Percentiles rank a stretch among this genome's conserved stretches.
These are phyloP conservation scores for Alnus rubra DNA, from an alignment of 306 rosid species.

Conservation along the genomic window DNA sequence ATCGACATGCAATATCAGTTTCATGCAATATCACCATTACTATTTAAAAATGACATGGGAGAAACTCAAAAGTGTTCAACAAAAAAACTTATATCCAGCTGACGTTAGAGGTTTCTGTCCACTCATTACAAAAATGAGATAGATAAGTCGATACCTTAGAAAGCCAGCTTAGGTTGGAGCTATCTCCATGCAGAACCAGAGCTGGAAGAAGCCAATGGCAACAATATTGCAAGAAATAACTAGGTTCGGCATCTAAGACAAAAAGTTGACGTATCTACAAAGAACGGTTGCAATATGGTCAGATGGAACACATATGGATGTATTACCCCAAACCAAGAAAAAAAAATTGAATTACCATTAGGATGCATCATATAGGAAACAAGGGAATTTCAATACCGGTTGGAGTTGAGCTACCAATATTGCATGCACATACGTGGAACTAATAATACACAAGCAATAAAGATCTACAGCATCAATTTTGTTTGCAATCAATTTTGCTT, in stretches of 20 bases:
- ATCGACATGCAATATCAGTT: neutral
- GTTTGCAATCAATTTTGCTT: neutral
- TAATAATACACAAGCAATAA: neutral
- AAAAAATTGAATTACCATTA: neutral
- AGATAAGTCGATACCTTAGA: slow-evolving; percentile 51
- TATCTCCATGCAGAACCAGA: slow-evolving; percentile 63
- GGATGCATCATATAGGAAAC: neutral
- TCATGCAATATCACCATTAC: neutral
- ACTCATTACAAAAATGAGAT: slow-evolving; percentile 11
- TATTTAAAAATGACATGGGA: slow-evolving; percentile 17
- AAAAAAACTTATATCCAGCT: neutral
- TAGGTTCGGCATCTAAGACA: slow-evolving; percentile 74
- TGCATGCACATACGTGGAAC: neutral
- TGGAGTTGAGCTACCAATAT: neutral
- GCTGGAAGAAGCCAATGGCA: slow-evolving; percentile 95
- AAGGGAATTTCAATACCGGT: neutral
- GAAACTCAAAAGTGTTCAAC: slow-evolving; percentile 13
- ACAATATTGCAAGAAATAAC: slow-evolving; percentile 74
- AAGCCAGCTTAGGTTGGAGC: slow-evolving; percentile 69
- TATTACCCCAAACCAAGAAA: neutral
- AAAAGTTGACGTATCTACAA: slow-evolving; percentile 78
- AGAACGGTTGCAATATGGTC: slow-evolving; percentile 12
- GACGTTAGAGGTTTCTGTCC: slow-evolving; percentile 26
- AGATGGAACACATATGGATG: neutral
- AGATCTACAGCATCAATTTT: neutral